Conservation (phyloP, 306 rosid species). For the Lathyrus aphaca region DNA sequence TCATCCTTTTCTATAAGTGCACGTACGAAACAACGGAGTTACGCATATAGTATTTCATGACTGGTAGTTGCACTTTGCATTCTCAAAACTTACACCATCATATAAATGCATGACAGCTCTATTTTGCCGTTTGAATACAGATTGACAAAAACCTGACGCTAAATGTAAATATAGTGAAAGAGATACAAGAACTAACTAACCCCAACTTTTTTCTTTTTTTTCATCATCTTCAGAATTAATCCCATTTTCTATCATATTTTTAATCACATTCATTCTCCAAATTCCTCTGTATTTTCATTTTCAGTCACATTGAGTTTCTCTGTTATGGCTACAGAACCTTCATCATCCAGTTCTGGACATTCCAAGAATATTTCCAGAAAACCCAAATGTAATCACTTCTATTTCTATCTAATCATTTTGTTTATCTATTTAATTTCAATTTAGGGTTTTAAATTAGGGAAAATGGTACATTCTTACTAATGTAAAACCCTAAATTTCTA, state of each 20-base stretch:
- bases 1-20: not conserved
- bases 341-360: constrained; percentile 40
- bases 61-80: constrained; percentile 29
- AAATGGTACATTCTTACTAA: not conserved
- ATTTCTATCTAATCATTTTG: not conserved
- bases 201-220: not conserved
- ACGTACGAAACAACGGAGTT: not conserved
- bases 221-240: not conserved
- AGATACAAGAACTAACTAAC: not conserved
- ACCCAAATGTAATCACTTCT: constrained; percentile 43
- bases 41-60: constrained; percentile 13
- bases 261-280: constrained; percentile 16
- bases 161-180: constrained; percentile 17
- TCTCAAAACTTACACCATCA: not conserved
- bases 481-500: not conserved
- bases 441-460: not conserved
- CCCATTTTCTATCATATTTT: constrained; percentile 4
- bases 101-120: not conserved
- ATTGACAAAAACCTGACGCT: no score
- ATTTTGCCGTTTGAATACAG: not conserved
- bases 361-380: constrained; percentile 41
- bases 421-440: not conserved
- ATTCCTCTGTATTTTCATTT: not conserved
- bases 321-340: constrained; percentile 38
- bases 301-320: constrained; percentile 27